These are phyloP conservation scores for Paramecium sonneborni DNA, from an alignment of 73 alveolate genomes.

Conservation along the genomic window DNA sequence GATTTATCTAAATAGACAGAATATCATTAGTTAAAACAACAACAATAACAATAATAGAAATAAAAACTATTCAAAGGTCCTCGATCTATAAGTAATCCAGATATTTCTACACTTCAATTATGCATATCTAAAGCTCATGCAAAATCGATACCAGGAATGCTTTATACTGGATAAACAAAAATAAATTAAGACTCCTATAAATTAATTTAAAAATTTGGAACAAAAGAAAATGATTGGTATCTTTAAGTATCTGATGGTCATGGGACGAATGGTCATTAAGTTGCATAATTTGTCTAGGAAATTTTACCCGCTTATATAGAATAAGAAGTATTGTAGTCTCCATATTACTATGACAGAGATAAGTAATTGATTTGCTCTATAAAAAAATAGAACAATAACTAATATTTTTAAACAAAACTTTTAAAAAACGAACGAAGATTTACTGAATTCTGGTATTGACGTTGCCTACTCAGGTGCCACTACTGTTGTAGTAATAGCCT, in stretches of 20 bases:
- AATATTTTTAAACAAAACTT: constrained; percentile 1
- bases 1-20: not conserved
- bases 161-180: constrained; percentile 33
- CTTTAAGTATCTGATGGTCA: constrained; percentile 62
- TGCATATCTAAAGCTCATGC: not conserved
- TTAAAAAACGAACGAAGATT: constrained; percentile 51
- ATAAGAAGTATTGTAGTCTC: constrained; percentile 54
- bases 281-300: constrained; percentile 46
- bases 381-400: constrained; percentile 8
- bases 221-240: constrained; percentile 55
- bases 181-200: constrained; percentile 50
- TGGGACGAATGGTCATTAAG: constrained; percentile 64
- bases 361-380: not conserved
- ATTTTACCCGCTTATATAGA: constrained; percentile 36
- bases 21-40: not conserved
- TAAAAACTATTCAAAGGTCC: constrained; percentile 25
- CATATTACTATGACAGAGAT: constrained; percentile 54
- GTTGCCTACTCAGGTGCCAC: constrained; percentile 73
- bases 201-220: constrained; percentile 25
- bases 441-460: constrained; percentile 65
- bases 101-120: not conserved
- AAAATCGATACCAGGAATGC: constrained; percentile 50
- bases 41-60: not conserved
- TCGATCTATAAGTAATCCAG: constrained; percentile 37
- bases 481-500: constrained; percentile 57